Conservation (phyloP, 2,329 filamentous ascomycete species). For the Pseudogymnoascus sp. region DNA sequence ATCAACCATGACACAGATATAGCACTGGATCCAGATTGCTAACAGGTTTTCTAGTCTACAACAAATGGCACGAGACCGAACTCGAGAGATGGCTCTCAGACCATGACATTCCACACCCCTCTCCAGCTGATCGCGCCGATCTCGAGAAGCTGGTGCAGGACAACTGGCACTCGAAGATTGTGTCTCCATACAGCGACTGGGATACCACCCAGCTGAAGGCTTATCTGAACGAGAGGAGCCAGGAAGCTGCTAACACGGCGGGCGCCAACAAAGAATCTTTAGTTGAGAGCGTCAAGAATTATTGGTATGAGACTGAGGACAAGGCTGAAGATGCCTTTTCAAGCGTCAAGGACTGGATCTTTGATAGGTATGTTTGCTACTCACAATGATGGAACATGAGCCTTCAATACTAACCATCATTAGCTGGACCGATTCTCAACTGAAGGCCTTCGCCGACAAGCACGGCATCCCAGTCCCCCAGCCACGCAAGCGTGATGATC, state of each 20-base stretch:
- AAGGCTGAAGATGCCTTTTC: conserved; percentile 63
- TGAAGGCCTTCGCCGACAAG: conserved; percentile 88
- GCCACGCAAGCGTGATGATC: conserved; percentile 73
- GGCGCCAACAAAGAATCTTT: conserved; percentile 63
- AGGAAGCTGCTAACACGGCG: conserved; percentile 59
- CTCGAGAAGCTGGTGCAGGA: conserved; percentile 83
- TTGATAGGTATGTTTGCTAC: conserved; percentile 57
- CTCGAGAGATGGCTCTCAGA: conserved; percentile 95
- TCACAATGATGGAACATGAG: conserved; percentile 10
- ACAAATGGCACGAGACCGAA: conserved; percentile 98
- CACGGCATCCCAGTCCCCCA: conserved; percentile 78
- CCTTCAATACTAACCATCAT: conserved; percentile 30
- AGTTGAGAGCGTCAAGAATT: conserved; percentile 58
- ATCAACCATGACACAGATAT: background rate
- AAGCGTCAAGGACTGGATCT: conserved; percentile 80
- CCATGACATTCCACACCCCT: conserved; percentile 84
- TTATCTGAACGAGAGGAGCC: conserved; percentile 64
- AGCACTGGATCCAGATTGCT: conserved; percentile 13
- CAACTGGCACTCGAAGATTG: conserved; percentile 77
- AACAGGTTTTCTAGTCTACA: conserved; percentile 61
- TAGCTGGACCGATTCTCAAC: conserved; percentile 85
- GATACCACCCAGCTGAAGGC: conserved; percentile 57
- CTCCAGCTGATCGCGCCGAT: conserved; percentile 82
- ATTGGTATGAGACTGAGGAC: conserved; percentile 74
- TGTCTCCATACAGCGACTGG: conserved; percentile 70